Base-by-base conservation (phyloP, 257 asterid genomes). In the Ophiorrhiza pumila region DNA sequence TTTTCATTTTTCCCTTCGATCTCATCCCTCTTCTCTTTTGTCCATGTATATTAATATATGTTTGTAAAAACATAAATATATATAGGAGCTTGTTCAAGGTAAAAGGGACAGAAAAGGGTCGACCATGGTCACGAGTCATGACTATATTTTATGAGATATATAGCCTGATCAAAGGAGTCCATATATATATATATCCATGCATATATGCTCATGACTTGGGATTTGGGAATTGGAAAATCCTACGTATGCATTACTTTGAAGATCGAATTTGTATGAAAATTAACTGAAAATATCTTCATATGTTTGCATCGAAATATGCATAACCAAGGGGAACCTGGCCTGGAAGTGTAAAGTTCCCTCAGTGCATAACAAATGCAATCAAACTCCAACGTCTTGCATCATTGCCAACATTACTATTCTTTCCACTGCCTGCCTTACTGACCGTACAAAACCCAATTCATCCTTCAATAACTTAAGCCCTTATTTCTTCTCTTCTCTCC, bases 401-500 rank as follows among this genome's bases (percentile, higher is more conserved):
- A 69, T 35, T 53, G 53, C 78, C 65, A 64, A 20, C 31, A 66
- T 52, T 13, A 65, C 78, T 65, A 50, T 61, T 63, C 69, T 53
- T 57, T 60, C 62, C 78, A 53, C 78, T 65, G 72, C 67, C 78
- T 65, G 72, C 67, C 72, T 43, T 25, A 13, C 55, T 34, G 52
- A 45, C 63, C 42, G 47, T 65, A 34, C 74, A 67, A 73, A 75
- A 55, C 68, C 74, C 60, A 71, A 69, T 49, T 53, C 71, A 69
- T 74, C 71, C 72, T 71, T 65, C 80, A 60, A 37, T 63, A 63
- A 73, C 52, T 17, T 65, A 64, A 73, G 47, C 65, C 57, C 69
- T 68, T 7, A 4, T 62, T 62, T 52, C 37, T 49, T 41, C 13
- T 56, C 46, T 52, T 58, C 53, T 71, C 53, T 39, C 53, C 20